Evolutionary conservation across 768 basidiomycete genomes (phyloP).

Genomic region (Mycena galericulata): DNA sequence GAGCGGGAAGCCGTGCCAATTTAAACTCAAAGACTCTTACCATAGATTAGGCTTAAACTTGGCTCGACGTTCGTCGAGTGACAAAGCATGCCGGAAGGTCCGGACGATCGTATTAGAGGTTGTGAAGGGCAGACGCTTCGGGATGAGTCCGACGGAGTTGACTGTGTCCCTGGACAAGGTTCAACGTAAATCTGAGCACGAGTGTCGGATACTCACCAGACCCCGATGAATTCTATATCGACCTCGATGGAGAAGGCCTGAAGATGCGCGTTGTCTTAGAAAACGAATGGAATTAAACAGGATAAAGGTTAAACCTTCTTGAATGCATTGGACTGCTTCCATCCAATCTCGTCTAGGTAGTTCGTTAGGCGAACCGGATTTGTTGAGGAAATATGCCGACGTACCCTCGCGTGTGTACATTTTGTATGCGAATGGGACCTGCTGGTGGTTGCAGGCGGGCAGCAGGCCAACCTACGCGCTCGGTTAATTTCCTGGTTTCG

Average conservation of each 20-base stretch:
- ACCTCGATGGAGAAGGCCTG: constrained; percentile 57
- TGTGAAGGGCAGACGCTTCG: constrained; percentile 59
- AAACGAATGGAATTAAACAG: background rate
- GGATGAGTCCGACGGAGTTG: constrained; percentile 62
- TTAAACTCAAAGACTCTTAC: too few relatives aligned
- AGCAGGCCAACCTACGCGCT: constrained; percentile 66
- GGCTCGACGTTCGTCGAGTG: constrained; percentile 65
- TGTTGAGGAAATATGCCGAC: too few relatives aligned
- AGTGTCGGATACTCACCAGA: constrained; percentile 53
- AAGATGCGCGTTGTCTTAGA: too few relatives aligned
- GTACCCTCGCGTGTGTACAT: background rate
- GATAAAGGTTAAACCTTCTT: constrained; percentile 41
- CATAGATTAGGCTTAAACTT: constrained; percentile 60
- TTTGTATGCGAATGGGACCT: constrained; percentile 15
- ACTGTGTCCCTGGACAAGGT: constrained; percentile 62
- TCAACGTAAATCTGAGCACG: constrained; percentile 36
- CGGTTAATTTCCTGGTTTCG: too few relatives aligned
- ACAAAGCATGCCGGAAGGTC: constrained; percentile 64
- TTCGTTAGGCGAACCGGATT: constrained; percentile 37
- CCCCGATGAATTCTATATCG: constrained; percentile 62
- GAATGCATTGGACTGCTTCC: constrained; percentile 57
- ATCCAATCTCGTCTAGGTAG: constrained; percentile 62
- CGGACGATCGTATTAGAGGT: constrained; percentile 57
- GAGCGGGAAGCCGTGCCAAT: too few relatives aligned
- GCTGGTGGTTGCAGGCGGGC: constrained; percentile 56